A percentile compares a stretch with the other conserved stretches of the same genome.
Conservation (phyloP, 805 yeast genomes). For the Spathaspora hagerdaliae region DNA sequence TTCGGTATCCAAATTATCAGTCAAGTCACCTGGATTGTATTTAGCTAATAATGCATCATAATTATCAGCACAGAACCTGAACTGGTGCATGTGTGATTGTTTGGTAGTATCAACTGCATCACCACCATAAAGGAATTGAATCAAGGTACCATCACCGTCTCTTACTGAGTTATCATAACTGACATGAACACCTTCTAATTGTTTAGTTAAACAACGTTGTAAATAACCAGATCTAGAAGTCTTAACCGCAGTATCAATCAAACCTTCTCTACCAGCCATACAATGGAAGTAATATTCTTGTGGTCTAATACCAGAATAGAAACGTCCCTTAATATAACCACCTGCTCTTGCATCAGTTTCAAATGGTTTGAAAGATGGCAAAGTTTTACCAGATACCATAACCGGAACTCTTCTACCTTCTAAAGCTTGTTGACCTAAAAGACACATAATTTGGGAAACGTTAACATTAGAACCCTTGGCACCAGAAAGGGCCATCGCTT, state of each 20-base stretch:
- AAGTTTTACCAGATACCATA: conserved; percentile 96
- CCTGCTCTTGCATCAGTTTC: conserved; percentile 98
- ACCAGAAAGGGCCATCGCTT: conserved; percentile 98
- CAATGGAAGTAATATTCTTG: conserved; percentile 99
- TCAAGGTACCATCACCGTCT: conserved; percentile 89
- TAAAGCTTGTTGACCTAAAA: conserved; percentile 96
- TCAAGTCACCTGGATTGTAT: conserved; percentile 75
- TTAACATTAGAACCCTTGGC: conserved; percentile 99
- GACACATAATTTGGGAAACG: conserved; percentile 98
- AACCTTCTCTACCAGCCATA: conserved; percentile 99
- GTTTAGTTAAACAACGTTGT: conserved; percentile 97
- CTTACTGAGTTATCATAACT: conserved; percentile 93
- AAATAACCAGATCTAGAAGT: conserved; percentile 97
- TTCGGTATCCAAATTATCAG: conserved; percentile 76
- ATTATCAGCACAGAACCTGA: conserved; percentile 88
- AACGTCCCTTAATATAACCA: conserved; percentile 94
- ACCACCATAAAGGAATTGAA: conserved; percentile 97
- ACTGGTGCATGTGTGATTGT: conserved; percentile 91
- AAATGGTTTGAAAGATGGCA: conserved; percentile 93
- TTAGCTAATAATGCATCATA: conserved; percentile 80
- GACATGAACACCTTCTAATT: conserved; percentile 93
- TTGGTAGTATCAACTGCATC: conserved; percentile 92
- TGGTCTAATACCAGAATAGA: conserved; percentile 96
- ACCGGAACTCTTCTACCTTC: conserved; percentile 99
- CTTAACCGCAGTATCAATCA: conserved; percentile 98